Conservation (phyloP, 768 basidiomycete species). For the Boletus fagicola region DNA sequence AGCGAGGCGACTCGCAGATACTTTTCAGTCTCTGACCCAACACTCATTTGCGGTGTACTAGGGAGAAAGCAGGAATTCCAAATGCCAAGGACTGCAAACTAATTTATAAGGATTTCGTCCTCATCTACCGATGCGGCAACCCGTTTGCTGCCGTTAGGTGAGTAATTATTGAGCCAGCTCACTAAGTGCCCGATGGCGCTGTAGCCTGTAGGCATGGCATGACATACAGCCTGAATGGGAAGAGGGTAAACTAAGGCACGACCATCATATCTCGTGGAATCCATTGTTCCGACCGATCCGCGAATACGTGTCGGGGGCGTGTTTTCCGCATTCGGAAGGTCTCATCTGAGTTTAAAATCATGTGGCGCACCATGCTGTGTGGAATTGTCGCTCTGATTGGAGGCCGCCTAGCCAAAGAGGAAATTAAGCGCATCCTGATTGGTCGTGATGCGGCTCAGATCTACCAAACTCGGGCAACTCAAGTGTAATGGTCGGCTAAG, state of each 20-base stretch:
- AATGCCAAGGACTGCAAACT: neutral
- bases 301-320: no score
- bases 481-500: neutral
- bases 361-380: neutral
- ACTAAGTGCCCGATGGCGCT: neutral
- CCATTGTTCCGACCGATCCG: neutral
- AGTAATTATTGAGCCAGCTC: neutral
- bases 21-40: constrained; percentile 26
- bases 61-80: neutral
- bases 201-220: neutral
- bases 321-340: neutral
- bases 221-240: constrained; percentile 4
- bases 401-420: neutral
- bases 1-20: constrained; percentile 37
- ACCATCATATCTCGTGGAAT: neutral
- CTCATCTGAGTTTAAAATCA: neutral
- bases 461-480: neutral
- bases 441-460: neutral
- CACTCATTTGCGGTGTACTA: constrained; percentile 10
- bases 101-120: constrained; percentile 27
- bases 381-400: no score
- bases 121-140: constrained; percentile 5
- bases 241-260: neutral
- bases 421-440: neutral
- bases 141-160: constrained; percentile 21